Conservation (phyloP, 805 yeast genomes). For the Wickerhamomyces alni region DNA sequence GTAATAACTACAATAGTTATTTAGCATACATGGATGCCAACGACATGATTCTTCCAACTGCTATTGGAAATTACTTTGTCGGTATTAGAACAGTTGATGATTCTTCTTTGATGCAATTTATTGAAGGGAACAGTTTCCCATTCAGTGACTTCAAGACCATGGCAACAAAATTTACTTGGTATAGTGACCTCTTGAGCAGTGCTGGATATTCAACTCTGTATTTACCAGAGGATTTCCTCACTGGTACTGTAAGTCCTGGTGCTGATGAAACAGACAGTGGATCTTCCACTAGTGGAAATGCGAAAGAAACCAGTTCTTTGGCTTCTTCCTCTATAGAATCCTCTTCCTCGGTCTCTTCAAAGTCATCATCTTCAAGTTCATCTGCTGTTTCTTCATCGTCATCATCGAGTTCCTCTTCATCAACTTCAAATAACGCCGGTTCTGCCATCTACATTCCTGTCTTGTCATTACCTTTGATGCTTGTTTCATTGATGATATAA, state of each 20-base stretch:
- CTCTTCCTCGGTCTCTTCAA: neutral
- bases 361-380: neutral
- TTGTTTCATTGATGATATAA: conserved; percentile 7
- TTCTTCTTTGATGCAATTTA: conserved; percentile 20
- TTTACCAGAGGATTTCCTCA: conserved; percentile 18
- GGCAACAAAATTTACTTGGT: conserved; percentile 24
- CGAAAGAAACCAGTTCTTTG: neutral
- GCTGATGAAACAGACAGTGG: too few relatives aligned
- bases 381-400: conserved; percentile 3
- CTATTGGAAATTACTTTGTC: conserved; percentile 27
- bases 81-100: conserved; percentile 24
- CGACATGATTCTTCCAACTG: conserved; percentile 28
- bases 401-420: conserved; percentile 1
- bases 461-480: conserved; percentile 7
- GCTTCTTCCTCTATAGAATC: neutral
- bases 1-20: conserved; percentile 10
- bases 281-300: neutral
- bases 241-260: conserved; percentile 2
- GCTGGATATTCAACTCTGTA: conserved; percentile 18
- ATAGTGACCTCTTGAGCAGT: conserved; percentile 8
- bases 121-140: conserved; percentile 27
- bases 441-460: conserved; percentile 7
- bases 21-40: conserved; percentile 18
- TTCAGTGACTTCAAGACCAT: conserved; percentile 30
- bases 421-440: conserved; percentile 4